phyloP scores from a whole-genome alignment of 495 filamentous ascomycete species.

The Aspergillus mulundensis region DNA sequence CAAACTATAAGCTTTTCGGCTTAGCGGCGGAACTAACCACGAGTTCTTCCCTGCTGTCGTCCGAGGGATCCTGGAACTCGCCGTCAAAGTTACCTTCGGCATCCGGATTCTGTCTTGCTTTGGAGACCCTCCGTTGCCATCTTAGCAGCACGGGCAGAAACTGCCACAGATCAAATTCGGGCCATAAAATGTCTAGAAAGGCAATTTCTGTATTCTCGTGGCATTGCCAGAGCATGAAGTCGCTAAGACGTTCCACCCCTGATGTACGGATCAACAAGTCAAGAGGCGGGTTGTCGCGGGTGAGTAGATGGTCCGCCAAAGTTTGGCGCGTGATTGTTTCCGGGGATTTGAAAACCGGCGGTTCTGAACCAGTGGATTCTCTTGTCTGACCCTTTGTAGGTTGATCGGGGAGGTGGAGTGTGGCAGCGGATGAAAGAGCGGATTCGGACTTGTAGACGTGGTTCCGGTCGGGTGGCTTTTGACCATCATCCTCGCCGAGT shows the following conservation, averaged over 20 bases:
- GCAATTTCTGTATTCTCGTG: constrained; percentile 88
- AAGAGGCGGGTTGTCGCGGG: constrained; percentile 75
- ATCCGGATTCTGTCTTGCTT: constrained; percentile 38
- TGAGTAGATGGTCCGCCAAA: constrained; percentile 76
- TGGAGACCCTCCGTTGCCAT: constrained; percentile 73
- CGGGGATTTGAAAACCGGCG: constrained; percentile 52
- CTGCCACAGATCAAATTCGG: constrained; percentile 91
- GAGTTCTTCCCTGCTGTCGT: constrained; percentile 22
- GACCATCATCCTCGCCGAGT: constrained; percentile 30
- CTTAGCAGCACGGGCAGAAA: constrained; percentile 89
- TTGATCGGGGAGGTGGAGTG: constrained; percentile 42
- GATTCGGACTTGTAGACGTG: constrained; percentile 54
- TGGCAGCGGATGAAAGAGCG: constrained; percentile 51
- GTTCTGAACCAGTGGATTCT: constrained; percentile 23
- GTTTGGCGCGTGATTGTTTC: constrained; percentile 82
- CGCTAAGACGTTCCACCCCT: constrained; percentile 84
- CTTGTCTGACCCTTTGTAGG: constrained; percentile 21
- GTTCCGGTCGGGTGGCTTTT: constrained; percentile 26
- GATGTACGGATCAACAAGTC: constrained; percentile 88
- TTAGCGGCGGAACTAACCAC: constrained; percentile 22
- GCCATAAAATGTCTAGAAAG: constrained; percentile 91
- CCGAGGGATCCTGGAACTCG: constrained; percentile 25
- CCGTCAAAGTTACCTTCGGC: constrained; percentile 43
- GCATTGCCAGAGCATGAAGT: constrained; percentile 99
- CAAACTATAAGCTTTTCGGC: constrained; percentile 29